A percentile compares a stretch with the other conserved stretches of the same genome.
These are phyloP conservation scores for Candida nitratophila DNA, from an alignment of 805 yeast species.

Conservation along the genomic window DNA sequence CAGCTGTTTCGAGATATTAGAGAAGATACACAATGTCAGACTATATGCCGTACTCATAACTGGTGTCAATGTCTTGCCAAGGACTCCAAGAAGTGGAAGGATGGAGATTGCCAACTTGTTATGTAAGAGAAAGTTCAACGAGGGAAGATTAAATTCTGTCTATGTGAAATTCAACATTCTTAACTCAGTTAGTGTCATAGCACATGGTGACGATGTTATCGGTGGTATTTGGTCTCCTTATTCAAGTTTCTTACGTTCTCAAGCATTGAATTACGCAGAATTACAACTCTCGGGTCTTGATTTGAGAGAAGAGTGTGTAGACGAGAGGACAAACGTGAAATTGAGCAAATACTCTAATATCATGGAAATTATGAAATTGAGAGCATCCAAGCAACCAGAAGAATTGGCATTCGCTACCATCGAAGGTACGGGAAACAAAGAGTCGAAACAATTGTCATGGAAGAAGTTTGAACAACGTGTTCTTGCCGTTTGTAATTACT, in stretches of 20 bases:
- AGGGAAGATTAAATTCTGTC: slow-evolving; percentile 72
- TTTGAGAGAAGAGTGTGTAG: slow-evolving; percentile 65
- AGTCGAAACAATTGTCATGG: slow-evolving; percentile 63
- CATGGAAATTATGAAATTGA: slow-evolving; percentile 68
- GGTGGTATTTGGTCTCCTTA: slow-evolving; percentile 86
- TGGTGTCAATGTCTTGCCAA: slow-evolving; percentile 74
- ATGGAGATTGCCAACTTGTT: slow-evolving; percentile 88
- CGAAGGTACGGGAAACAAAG: slow-evolving; percentile 34
- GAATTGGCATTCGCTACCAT: slow-evolving; percentile 61
- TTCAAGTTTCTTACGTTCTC: slow-evolving; percentile 57
- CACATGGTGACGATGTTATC: slow-evolving; percentile 65
- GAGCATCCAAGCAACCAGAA: slow-evolving; percentile 70
- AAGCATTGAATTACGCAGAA: slow-evolving; percentile 55
- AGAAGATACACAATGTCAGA: slow-evolving; percentile 61
- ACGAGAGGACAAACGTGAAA: slow-evolving; percentile 69
- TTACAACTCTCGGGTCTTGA: slow-evolving; percentile 80
- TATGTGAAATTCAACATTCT: slow-evolving; percentile 74
- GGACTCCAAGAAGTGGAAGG: slow-evolving; percentile 79
- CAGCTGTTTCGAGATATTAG: slow-evolving; percentile 37
- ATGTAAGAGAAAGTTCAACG: slow-evolving; percentile 67
- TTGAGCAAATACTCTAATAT: slow-evolving; percentile 67
- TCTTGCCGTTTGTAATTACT: slow-evolving; percentile 65
- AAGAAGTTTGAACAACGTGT: slow-evolving; percentile 70
- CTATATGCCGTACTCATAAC: slow-evolving; percentile 78
- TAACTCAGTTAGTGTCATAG: slow-evolving; percentile 55